These are phyloP conservation scores for Phyllosticta capitalensis DNA, from an alignment of 2,329 filamentous ascomycete species.

Conservation along the genomic window DNA sequence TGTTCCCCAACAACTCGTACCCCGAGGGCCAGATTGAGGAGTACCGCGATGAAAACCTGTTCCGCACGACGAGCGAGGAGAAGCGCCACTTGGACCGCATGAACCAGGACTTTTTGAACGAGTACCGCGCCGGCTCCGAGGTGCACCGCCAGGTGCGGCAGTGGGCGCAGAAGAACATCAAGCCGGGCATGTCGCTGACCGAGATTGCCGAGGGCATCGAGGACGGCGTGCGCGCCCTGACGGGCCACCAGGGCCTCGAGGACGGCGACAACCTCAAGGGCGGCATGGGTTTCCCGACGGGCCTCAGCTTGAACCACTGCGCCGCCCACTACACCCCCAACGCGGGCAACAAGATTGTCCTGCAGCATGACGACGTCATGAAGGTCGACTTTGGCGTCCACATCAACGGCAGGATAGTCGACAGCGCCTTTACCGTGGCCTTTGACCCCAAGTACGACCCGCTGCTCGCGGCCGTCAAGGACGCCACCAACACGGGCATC, in stretches of 20 bases:
- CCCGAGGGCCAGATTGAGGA: conserved; percentile 71
- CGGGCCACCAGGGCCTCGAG: conserved; percentile 65
- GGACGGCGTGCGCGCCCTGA: conserved; percentile 65
- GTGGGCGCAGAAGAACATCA: conserved; percentile 71
- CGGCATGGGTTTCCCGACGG: conserved; percentile 81
- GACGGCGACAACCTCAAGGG: conserved; percentile 70
- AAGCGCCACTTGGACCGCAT: conserved; percentile 74
- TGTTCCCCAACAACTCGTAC: conserved; percentile 65
- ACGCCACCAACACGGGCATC: conserved; percentile 66
- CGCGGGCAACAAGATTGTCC: conserved; percentile 67
- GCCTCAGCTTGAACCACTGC: conserved; percentile 74
- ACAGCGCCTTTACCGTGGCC: conserved; percentile 60
- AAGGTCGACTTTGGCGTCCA: conserved; percentile 66
- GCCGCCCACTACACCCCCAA: conserved; percentile 84
- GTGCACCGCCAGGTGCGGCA: conserved; percentile 81
- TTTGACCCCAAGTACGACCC: conserved; percentile 62
- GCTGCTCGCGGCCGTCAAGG: conserved; percentile 55
- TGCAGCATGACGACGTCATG: conserved; percentile 60
- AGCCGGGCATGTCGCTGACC: conserved; percentile 69
- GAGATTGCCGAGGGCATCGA: conserved; percentile 85
- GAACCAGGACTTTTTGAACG: conserved; percentile 67
- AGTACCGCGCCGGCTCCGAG: conserved; percentile 79
- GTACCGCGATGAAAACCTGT: conserved; percentile 67
- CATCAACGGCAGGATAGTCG: conserved; percentile 61
- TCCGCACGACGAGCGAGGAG: conserved; percentile 74